These are phyloP conservation scores for Plasmodium chabaudi DNA, from an alignment of 169 alveolate species.

Conservation along the genomic window DNA sequence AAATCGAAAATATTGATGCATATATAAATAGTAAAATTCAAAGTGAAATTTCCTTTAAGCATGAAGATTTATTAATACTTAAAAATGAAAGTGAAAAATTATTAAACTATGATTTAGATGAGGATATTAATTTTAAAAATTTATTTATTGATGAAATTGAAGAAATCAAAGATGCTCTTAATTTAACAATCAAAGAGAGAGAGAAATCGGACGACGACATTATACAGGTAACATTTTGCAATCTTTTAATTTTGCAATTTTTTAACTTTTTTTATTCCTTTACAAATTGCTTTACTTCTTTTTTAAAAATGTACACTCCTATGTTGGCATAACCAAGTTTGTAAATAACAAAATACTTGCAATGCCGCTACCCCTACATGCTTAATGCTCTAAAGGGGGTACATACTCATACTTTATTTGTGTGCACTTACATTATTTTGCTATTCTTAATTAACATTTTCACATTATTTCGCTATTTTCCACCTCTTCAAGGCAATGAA, in stretches of 20 bases:
- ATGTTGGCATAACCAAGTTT: too few relatives aligned
- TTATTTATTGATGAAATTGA: slow-evolving; percentile 45
- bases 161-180: slow-evolving; percentile 64
- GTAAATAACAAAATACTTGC: too few relatives aligned
- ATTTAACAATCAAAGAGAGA: slow-evolving; percentile 47
- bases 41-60: slow-evolving; percentile 55
- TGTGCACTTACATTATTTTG: too few relatives aligned
- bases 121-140: slow-evolving; percentile 35
- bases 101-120: slow-evolving; percentile 31
- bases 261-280: not conserved
- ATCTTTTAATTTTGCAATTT: too few relatives aligned
- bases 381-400: too few relatives aligned
- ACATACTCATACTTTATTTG: too few relatives aligned
- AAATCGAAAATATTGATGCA: slow-evolving; percentile 67
- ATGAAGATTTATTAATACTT: slow-evolving; percentile 33
- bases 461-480: not conserved
- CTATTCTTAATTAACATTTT: too few relatives aligned
- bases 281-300: not conserved
- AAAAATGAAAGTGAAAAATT: slow-evolving; percentile 60
- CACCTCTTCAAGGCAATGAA: slow-evolving; percentile 51
- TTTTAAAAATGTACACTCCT: too few relatives aligned
- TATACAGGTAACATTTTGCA: slow-evolving; percentile 51
- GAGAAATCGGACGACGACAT: slow-evolving; percentile 75
- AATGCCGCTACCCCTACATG: too few relatives aligned
- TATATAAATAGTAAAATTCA: slow-evolving; percentile 41